A percentile compares a stretch with the other conserved stretches of the same genome.
These are phyloP conservation scores for Nicotiana otophora DNA, from an alignment of 257 asterid genomes.

Conservation along the genomic window DNA sequence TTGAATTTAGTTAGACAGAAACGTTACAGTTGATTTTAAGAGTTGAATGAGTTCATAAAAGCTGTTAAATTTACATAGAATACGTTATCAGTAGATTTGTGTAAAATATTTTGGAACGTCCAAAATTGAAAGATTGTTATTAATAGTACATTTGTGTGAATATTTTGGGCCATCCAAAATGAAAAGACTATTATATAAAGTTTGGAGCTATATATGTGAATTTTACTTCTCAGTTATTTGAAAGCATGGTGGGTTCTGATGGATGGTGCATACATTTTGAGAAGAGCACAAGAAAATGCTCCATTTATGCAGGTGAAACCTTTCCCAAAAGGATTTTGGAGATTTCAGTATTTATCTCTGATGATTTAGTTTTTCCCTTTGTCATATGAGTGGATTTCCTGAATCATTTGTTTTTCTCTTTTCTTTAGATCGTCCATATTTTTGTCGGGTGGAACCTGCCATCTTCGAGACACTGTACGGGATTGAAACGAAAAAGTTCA, in stretches of 20 bases:
- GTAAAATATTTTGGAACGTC: background rate
- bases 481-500: slow-evolving; percentile 68
- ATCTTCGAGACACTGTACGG: slow-evolving; percentile 59
- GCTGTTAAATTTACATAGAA: no score
- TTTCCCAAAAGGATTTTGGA: background rate
- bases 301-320: slow-evolving; percentile 67
- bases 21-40: background rate
- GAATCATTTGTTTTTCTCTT: background rate
- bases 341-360: background rate
- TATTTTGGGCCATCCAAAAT: background rate
- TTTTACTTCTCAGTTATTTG: slow-evolving; percentile 42
- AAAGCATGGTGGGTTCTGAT: slow-evolving; percentile 79
- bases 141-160: background rate
- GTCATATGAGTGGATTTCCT: background rate
- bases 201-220: background rate
- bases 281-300: slow-evolving; percentile 67
- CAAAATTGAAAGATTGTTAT: background rate
- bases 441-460: slow-evolving; percentile 86
- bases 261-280: slow-evolving; percentile 94
- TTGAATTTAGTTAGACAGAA: background rate
- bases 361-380: background rate
- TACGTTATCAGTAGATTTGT: background rate
- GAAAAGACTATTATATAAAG: background rate
- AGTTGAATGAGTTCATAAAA: background rate
- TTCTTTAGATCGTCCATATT: slow-evolving; percentile 64